phyloP scores from a whole-genome alignment of 345 rosid genomes.

The Aquilaria sinensis region DNA sequence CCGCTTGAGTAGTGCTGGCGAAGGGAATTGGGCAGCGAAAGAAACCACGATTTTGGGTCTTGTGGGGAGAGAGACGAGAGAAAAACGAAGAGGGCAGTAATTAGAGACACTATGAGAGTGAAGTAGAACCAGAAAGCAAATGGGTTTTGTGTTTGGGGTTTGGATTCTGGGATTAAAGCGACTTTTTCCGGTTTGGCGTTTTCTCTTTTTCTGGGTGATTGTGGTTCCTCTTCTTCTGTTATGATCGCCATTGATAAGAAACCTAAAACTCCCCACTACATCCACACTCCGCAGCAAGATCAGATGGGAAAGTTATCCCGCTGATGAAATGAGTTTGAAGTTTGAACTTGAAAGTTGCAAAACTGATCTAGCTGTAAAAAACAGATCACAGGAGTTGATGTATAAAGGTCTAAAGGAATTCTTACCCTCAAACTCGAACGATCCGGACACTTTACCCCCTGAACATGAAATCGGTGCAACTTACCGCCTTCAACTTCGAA shows the following conservation, averaged over 20 bases:
- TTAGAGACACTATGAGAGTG: constrained; percentile 43
- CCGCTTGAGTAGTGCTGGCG: constrained; percentile 85
- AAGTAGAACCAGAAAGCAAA: constrained; percentile 85
- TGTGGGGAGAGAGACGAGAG: constrained; percentile 34
- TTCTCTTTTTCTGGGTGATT: constrained; percentile 17
- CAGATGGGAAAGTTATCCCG: neutral
- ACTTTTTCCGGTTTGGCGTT: constrained; percentile 13
- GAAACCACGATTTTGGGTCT: constrained; percentile 86
- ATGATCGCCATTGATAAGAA: constrained; percentile 55
- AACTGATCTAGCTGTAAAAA: neutral
- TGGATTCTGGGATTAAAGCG: constrained; percentile 16
- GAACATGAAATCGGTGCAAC: too few species aligned
- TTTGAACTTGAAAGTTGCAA: neutral
- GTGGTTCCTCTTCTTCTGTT: constrained; percentile 52
- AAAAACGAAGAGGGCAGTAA: constrained; percentile 40
- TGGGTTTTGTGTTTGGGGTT: constrained; percentile 33
- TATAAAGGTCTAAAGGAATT: neutral
- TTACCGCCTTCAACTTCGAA: too few species aligned
- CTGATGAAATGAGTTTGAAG: neutral
- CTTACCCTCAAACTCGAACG: too few species aligned
- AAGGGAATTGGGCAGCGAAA: constrained; percentile 57
- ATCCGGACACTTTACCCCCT: too few species aligned
- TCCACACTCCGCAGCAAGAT: neutral
- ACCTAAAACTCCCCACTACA: constrained; percentile 1
- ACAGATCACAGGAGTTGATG: neutral